Percentiles rank a stretch among this genome's conserved stretches.
These are phyloP conservation scores for Auricularia heimuer DNA, from an alignment of 768 basidiomycete genomes.

Conservation along the genomic window DNA sequence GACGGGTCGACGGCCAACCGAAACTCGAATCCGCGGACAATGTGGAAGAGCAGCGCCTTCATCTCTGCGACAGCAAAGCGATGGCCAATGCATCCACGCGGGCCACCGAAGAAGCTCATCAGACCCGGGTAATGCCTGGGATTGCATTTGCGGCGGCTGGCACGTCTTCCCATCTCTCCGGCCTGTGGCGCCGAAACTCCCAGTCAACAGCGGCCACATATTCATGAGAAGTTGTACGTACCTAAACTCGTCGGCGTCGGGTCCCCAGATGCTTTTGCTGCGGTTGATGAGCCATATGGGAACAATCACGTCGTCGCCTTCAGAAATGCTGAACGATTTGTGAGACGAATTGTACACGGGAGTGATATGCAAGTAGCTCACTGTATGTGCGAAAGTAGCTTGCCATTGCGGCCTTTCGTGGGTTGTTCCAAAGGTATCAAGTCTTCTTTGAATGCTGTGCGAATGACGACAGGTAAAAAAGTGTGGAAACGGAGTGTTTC, in stretches of 20 bases:
- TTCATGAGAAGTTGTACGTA: conserved; percentile 4
- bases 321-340: conserved; percentile 2
- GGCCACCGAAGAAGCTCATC: too few species aligned
- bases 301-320: conserved; percentile 18
- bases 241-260: conserved; percentile 25
- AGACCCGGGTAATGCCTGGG: too few species aligned
- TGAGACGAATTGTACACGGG: conserved; percentile 9
- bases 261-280: conserved; percentile 22
- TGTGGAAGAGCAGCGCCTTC: background rate
- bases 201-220: too few species aligned
- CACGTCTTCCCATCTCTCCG: too few species aligned
- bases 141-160: too few species aligned
- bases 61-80: background rate
- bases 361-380: too few species aligned
- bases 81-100: too few species aligned
- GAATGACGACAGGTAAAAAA: conserved; percentile 12
- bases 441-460: conserved; percentile 13
- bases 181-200: too few species aligned
- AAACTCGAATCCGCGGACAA: background rate
- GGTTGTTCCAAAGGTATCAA: conserved; percentile 13
- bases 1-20: background rate
- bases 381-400: background rate
- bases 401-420: conserved; percentile 1
- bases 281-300: conserved; percentile 21
- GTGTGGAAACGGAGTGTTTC: conserved; percentile 15